These are phyloP conservation scores for Chamaenerion angustifolium DNA, from an alignment of 345 rosid genomes.

Conservation along the genomic window DNA sequence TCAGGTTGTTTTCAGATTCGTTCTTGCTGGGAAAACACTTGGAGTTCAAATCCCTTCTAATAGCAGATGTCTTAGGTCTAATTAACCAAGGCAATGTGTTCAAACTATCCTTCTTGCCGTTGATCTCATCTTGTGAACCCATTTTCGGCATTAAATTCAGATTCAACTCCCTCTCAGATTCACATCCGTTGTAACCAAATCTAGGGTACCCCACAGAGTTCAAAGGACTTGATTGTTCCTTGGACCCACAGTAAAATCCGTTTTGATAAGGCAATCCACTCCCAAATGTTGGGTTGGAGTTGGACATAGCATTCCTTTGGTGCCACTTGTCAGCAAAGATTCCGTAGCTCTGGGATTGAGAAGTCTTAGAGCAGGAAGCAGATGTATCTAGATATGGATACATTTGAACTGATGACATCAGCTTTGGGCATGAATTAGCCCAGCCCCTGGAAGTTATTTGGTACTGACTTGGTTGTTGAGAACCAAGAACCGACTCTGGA, in stretches of 20 bases:
- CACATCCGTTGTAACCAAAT: too few relatives aligned
- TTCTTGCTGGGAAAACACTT: constrained; percentile 17
- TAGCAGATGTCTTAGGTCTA: constrained; percentile 25
- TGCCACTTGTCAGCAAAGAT: constrained; percentile 42
- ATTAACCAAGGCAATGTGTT: constrained; percentile 49
- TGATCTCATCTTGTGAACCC: constrained; percentile 33
- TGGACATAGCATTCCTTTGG: constrained; percentile 26
- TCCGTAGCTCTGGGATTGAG: constrained; percentile 36
- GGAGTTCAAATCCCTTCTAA: constrained; percentile 31
- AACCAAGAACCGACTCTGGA: constrained; percentile 37
- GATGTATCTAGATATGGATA: constrained; percentile 10
- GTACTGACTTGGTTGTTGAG: constrained; percentile 27
- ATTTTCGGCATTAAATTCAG: constrained; percentile 34
- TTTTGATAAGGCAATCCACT: constrained; percentile 29
- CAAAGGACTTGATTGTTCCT: not conserved
- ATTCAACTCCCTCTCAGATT: constrained; percentile 18
- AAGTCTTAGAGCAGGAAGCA: constrained; percentile 15
- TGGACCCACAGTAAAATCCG: constrained; percentile 19
- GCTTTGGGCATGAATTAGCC: constrained; percentile 22
- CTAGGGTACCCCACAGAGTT: too few relatives aligned
- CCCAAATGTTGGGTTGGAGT: constrained; percentile 30
- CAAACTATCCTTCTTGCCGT: constrained; percentile 20
- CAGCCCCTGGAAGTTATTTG: constrained; percentile 18
- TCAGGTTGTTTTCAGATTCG: constrained; percentile 14
- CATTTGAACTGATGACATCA: constrained; percentile 36